Evolutionary conservation across 352 stramenopile species (phyloP).

Genomic region (Globisporangium canariense): DNA sequence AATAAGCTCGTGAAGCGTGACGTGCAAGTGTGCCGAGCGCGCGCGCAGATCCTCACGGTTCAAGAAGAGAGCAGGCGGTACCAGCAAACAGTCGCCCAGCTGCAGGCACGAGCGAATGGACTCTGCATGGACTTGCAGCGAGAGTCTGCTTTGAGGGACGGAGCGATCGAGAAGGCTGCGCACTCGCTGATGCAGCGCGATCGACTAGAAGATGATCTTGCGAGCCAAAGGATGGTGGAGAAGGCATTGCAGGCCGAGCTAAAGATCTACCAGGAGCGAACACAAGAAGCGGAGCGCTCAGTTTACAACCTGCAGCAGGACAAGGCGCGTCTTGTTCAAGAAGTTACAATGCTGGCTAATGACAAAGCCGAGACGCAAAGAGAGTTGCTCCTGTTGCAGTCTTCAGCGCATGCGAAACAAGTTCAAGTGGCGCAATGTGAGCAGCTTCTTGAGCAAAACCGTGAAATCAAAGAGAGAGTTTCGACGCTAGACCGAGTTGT

Average conservation of each 20-base stretch:
- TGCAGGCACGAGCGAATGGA: conserved; percentile 15
- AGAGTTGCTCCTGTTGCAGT: background rate
- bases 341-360: background rate
- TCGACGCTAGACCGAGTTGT: conserved; percentile 17
- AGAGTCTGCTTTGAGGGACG: conserved; percentile 22
- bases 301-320: conserved; percentile 1
- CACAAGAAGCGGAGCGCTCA: conserved; percentile 5
- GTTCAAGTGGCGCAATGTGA: background rate
- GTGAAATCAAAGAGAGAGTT: conserved; percentile 8
- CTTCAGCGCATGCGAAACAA: conserved; percentile 2
- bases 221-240: conserved; percentile 2
- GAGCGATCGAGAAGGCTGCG: conserved; percentile 42
- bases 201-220: background rate
- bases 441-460: conserved; percentile 14
- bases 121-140: conserved; percentile 20
- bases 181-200: conserved; percentile 29
- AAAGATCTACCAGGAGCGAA: background rate
- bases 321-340: background rate
- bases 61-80: conserved; percentile 15
- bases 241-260: conserved; percentile 16
- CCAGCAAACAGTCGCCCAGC: background rate
- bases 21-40: conserved; percentile 30
- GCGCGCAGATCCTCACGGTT: conserved; percentile 23
- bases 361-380: background rate
- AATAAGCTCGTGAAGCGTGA: conserved; percentile 28